Percentiles rank a stretch among this genome's conserved stretches.
These are phyloP conservation scores for Aspergillus steynii DNA, from an alignment of 495 filamentous ascomycete genomes.

Conservation along the genomic window DNA sequence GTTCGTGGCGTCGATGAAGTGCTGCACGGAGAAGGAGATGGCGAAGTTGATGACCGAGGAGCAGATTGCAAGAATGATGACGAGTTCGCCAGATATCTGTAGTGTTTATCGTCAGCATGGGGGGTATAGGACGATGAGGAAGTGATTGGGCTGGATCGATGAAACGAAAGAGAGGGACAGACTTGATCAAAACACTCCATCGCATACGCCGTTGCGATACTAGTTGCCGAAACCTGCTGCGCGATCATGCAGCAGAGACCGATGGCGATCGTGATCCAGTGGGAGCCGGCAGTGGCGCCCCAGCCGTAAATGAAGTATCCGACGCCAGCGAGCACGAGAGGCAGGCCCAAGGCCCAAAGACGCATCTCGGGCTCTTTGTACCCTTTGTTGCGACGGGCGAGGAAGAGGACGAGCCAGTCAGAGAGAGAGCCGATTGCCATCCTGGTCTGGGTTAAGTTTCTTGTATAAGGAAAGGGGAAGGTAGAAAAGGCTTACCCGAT, in stretches of 20 bases:
- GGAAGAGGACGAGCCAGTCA: conserved; percentile 29
- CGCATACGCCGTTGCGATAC: conserved; percentile 40
- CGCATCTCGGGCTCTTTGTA: conserved; percentile 40
- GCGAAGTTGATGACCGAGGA: conserved; percentile 35
- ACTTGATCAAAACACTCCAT: conserved; percentile 40
- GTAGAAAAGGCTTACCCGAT: conserved; percentile 22
- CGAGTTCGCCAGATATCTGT: conserved; percentile 36
- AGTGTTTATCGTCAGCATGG: too few relatives aligned
- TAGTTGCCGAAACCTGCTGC: conserved; percentile 37
- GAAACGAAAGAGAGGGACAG: conserved; percentile 4
- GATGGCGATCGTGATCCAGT: conserved; percentile 38
- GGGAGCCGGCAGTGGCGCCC: conserved; percentile 29
- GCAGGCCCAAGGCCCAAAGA: conserved; percentile 28
- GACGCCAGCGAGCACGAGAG: conserved; percentile 29
- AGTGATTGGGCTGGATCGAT: not conserved
- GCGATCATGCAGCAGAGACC: conserved; percentile 38
- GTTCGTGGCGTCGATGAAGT: conserved; percentile 31
- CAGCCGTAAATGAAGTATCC: conserved; percentile 39
- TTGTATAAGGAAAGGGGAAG: not conserved
- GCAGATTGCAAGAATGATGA: conserved; percentile 35
- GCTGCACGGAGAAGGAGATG: conserved; percentile 34
- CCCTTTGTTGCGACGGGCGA: conserved; percentile 32
- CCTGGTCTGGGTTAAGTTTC: conserved; percentile 12
- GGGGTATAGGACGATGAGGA: too few relatives aligned
- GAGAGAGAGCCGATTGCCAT: conserved; percentile 33